phyloP scores from a whole-genome alignment of 306 rosid genomes.

The Castanea crenata region DNA sequence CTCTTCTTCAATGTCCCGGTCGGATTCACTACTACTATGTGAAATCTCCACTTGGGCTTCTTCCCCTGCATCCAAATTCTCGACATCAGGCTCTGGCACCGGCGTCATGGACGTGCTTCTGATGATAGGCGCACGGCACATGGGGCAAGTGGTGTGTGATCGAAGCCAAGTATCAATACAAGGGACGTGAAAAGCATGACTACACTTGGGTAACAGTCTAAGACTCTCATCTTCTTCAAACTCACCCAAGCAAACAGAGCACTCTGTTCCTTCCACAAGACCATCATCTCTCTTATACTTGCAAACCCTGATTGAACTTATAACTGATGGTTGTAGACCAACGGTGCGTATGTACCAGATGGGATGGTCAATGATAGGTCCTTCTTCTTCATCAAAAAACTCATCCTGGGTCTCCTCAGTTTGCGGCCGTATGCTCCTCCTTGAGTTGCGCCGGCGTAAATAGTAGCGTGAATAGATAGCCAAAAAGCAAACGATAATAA shows the following conservation, averaged over 20 bases:
- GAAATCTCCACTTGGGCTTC: constrained; percentile 21
- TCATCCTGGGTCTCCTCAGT: constrained; percentile 20
- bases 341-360: constrained; percentile 83
- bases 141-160: constrained; percentile 86
- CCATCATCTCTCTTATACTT: constrained; percentile 71
- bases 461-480: constrained; percentile 32
- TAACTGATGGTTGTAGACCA: constrained; percentile 62
- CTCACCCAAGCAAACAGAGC: constrained; percentile 80
- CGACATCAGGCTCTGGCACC: constrained; percentile 19
- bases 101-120: constrained; percentile 3
- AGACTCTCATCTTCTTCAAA: constrained; percentile 66
- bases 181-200: constrained; percentile 79
- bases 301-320: constrained; percentile 54
- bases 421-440: constrained; percentile 13
- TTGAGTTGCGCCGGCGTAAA: background rate
- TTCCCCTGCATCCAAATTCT: constrained; percentile 19
- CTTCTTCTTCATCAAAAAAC: constrained; percentile 56
- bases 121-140: constrained; percentile 78
- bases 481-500: constrained; percentile 34
- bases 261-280: constrained; percentile 74
- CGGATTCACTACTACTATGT: constrained; percentile 6
- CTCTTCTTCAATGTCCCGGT: constrained; percentile 12
- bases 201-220: constrained; percentile 79
- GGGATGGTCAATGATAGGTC: constrained; percentile 62
- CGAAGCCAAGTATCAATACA: constrained; percentile 92